Base-by-base conservation (phyloP, 1,284 basidiomycete species). In the Cerioporus squamosus region DNA sequence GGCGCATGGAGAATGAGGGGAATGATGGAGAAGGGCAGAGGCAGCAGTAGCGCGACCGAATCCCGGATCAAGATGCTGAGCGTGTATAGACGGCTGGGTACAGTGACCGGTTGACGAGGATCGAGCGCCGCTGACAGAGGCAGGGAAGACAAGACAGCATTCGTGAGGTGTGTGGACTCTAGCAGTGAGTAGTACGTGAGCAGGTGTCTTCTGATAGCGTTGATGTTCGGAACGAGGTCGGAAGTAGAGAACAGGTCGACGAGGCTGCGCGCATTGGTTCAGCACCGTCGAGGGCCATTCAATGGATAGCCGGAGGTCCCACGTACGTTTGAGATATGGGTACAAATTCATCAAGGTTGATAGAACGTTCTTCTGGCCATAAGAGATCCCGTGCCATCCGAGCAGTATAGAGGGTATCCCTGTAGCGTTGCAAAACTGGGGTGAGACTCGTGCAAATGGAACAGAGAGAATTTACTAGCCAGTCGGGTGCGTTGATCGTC, bases 401-500 rank as follows among this genome's bases (percentile, higher is more conserved):
- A 12, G 93, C 93, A 31, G 87, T 87, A 70, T 91, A 92, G 3
- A 94, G 79, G 0, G 92, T 92, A 61, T 95, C 89, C 94, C 93
- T 95, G 66, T 23, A 43, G 59, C 43, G 38, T 45, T 40, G 47
- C 23, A 44, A 42, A 31, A 42, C 51, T 49, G 36, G 38, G 23
- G 53, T 51, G 43, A 40, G 18, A 51, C 23, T 5, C n/a, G 38
- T 24, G 26, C 24, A 26, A 49, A 49, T 23, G n/a, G 17, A 29
- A 44, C 20, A 17, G 39, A 18, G 47, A 18, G 20, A 31, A 38
- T 47, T 23, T 17, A 77, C 83, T 63, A 70, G 94, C 96, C 96
- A 98, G 72, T 98, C 93, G 26, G 93, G 90, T 9, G 94, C 93
- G 71, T 98, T 98, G 64, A 98, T 85, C 2, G 93, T 97, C 47